Base-by-base conservation (phyloP, 768 basidiomycete genomes). In the Austroboletus eburneus region DNA sequence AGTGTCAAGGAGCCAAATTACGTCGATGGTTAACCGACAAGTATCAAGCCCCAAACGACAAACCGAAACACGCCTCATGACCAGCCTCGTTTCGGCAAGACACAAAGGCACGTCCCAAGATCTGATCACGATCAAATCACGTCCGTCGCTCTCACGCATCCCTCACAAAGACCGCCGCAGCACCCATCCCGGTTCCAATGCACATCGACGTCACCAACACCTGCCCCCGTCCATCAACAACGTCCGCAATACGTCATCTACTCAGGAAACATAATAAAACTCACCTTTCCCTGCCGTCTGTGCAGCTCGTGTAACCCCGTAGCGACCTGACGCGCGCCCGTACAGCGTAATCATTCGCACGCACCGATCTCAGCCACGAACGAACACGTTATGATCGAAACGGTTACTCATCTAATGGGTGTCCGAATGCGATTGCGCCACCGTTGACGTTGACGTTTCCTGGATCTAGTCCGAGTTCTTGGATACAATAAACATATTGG, bases 181-280 rank as follows among this genome's bases (percentile, higher is more conserved):
- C 91, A n/a, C 90, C 90, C 89, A 91, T 91, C n/a, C 91, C 88
- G 12, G 84, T 85, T 16, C 85, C 77, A 44, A 94, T 84, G 59
- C 91, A 93, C 90, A 93, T 93, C 13, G 82, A 83, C 3, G 88
- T 91, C n/a, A 91, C 77, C 38, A 94, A 72, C 7, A 93, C 69
- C 87, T 87, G 43, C 13, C 24, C 4, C 16, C 33, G 36, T n/a
- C 14, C 13, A 23, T 47, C 14, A 43, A 32, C 44, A 27, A 55
- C 39, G 13, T n/a, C 16, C 16, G 17, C 25, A 23, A 4, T 17
- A 5, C 8, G 32, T 16, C 41, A 18, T 25, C 8, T 34, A 17
- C 10, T 33, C 52, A 30, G 35, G 7, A 24, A 34, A 27, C 27
- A 27, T 27, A 6, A 6, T 12, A 27, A 27, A 12, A 43, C 43